These are phyloP conservation scores for Plasmodiophora brassicae DNA, from an alignment of 208 protist genomes.

Conservation along the genomic window DNA sequence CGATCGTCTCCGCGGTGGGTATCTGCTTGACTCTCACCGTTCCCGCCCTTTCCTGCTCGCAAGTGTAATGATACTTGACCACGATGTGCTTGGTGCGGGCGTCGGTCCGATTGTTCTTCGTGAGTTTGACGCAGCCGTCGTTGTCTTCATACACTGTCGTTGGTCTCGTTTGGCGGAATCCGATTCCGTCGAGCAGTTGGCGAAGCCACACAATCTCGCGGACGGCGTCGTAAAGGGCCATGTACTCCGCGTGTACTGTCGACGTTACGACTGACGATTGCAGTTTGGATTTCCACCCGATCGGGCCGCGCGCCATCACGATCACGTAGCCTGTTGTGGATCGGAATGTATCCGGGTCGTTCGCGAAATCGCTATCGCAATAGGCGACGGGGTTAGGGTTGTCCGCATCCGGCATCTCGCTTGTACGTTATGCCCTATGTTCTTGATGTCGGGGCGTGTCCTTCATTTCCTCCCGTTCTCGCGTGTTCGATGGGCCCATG, in stretches of 20 bases:
- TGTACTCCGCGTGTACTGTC: slow-evolving; percentile 13
- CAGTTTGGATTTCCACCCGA: background rate
- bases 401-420: background rate
- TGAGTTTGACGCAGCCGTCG: background rate
- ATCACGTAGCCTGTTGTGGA: slow-evolving; percentile 15
- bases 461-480: background rate
- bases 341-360: background rate
- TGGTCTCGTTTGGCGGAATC: background rate
- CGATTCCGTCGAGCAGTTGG: slow-evolving; percentile 1
- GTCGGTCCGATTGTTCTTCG: background rate
- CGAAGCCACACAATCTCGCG: slow-evolving; percentile 10
- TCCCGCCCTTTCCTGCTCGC: background rate
- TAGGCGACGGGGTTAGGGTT: background rate
- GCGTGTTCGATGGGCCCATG: background rate
- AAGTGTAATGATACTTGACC: background rate
- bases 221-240: background rate
- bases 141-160: background rate
- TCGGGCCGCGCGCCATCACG: background rate
- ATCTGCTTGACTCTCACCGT: background rate
- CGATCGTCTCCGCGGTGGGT: background rate
- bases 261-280: background rate
- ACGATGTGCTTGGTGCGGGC: background rate
- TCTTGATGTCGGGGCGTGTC: background rate
- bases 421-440: background rate
- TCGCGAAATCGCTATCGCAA: slow-evolving; percentile 9